Evolutionary conservation across 2,329 filamentous ascomycete genomes (phyloP), one percentile per base, ranked within the genome.

Genomic region (Aspergillus luchuensis): DNA sequence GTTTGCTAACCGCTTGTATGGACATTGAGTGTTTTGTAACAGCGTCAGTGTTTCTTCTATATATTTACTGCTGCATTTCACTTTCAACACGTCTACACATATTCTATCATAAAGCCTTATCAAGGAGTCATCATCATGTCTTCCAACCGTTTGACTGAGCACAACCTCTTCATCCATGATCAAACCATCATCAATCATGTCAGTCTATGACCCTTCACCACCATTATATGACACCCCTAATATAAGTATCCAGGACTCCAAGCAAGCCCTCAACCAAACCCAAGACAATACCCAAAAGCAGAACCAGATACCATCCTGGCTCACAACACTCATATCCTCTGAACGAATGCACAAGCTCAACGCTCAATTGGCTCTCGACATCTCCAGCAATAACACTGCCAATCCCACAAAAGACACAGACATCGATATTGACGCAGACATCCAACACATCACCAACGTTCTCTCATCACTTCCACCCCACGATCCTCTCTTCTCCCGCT

Each of bases 261-360:
- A 36, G 6, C 21, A 33, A n/a, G 39, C 25, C 7, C 7, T 33
- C 25, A 13, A 28, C 10, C 19, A 21, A n/a, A 38, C 25, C 19
- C 13, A 56, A 51, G 52, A 56, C 52, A 23, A 13, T 3, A 47
- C 19, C 8, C 28, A 30, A 15, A 36, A 57, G 49, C 39, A 61
- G 21, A 38, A 58, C 3, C 8, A 28, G 10, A 51, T 63, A 6
- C 49, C 49, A 2, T 39, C 59, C 7, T 67, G 67, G 66, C 59
- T 61, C 19, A 58, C 65, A 23, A 59, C 63, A 28, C 53, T 66
- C 53, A 64, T 68, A 25, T 43, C 45, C n/a, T 59, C 69, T 13
- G 69, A 72, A 51, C 63, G 57, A 48, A 63, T 59, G 15, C 67
- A 67, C 25, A 45, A 47, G 17, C 58, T 60, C 49, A 57, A 59